phyloP scores from a whole-genome alignment of 1,284 basidiomycete species.

The Cutaneotrichosporon spelunceum region DNA sequence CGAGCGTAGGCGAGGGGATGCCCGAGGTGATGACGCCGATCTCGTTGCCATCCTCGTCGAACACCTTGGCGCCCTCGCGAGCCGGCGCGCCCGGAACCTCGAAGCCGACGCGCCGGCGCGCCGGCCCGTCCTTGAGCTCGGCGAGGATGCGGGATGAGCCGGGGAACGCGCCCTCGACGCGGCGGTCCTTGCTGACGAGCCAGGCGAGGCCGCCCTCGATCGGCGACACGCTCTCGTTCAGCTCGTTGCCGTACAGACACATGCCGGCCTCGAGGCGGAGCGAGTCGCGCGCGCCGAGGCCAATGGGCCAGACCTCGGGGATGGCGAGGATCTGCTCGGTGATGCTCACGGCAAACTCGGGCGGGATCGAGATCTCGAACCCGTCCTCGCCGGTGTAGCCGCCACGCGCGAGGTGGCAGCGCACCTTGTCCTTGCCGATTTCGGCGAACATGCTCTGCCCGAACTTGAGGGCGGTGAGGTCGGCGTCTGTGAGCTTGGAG shows the following conservation, averaged over 20 bases:
- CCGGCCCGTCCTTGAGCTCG: conserved; percentile 77
- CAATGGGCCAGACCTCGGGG: conserved; percentile 75
- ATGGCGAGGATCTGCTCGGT: conserved; percentile 63
- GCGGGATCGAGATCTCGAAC: conserved; percentile 93
- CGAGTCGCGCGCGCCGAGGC: conserved; percentile 89
- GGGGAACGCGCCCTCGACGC: conserved; percentile 64
- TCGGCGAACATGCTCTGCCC: conserved; percentile 73
- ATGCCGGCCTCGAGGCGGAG: conserved; percentile 94
- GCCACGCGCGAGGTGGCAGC: conserved; percentile 87
- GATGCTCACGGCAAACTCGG: conserved; percentile 67
- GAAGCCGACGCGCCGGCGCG: conserved; percentile 77
- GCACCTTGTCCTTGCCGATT: conserved; percentile 60
- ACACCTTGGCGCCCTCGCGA: conserved; percentile 78
- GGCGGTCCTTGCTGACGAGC: conserved; percentile 87
- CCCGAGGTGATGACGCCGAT: conserved; percentile 84
- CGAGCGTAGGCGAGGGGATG: conserved; percentile 87
- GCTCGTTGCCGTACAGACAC: conserved; percentile 93
- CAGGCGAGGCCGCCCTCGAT: conserved; percentile 88
- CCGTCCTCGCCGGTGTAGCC: conserved; percentile 99
- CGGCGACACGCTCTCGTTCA: conserved; percentile 80
- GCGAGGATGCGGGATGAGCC: conserved; percentile 74
- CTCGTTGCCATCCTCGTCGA: conserved; percentile 59
- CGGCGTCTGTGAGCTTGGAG: conserved; percentile 64
- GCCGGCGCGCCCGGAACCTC: conserved; percentile 82
- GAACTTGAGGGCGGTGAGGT: conserved; percentile 71